Evolutionary conservation across 1,284 basidiomycete genomes (phyloP), one percentile per base, ranked within the genome.

Genomic region (Bjerkandera adusta): DNA sequence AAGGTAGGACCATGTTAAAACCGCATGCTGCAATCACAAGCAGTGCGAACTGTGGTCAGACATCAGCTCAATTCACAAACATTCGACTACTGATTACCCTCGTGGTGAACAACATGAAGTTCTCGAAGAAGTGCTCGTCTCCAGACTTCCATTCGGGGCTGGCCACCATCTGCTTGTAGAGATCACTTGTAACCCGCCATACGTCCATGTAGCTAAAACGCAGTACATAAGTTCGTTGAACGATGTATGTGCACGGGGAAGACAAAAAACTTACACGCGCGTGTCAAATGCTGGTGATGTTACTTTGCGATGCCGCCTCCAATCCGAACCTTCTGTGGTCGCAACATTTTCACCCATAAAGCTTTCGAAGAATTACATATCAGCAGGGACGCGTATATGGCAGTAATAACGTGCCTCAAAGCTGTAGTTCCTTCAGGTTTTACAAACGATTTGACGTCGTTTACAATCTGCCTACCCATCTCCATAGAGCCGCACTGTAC

Each of bases 21-120:
- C 43, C 50, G 25, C 50, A 52, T 29, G 49, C 25, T 6, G 50
- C 33, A 22, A 52, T 47, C 26, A 49, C 44, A 21, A 49, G 27
- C 21, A 49, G 24, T 3, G 50, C 50, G 11, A 52, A 20, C 50
- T 49, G 15, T n/a, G n/a, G n/a, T n/a, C n/a, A n/a, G n/a, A n/a
- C n/a, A n/a, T n/a, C n/a, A n/a, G n/a, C n/a, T n/a, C n/a, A n/a
- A n/a, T n/a, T n/a, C n/a, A 18, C 18, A 16, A 38, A 22, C 13
- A 20, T 5, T 15, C 3, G 11, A 27, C n/a, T n/a, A n/a, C n/a
- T n/a, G n/a, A 35, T 4, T 34, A 50, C 49, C 15, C 49, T 41
- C 2, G 49, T 51, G 4, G 49, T 51, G 22, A 47, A 48, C 8
- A 33, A 18, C 30, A 37, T 45, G 41, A 51, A 43, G n/a, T 40